phyloP scores from a whole-genome alignment of 805 yeast genomes.

The Suhomyces sp. region DNA sequence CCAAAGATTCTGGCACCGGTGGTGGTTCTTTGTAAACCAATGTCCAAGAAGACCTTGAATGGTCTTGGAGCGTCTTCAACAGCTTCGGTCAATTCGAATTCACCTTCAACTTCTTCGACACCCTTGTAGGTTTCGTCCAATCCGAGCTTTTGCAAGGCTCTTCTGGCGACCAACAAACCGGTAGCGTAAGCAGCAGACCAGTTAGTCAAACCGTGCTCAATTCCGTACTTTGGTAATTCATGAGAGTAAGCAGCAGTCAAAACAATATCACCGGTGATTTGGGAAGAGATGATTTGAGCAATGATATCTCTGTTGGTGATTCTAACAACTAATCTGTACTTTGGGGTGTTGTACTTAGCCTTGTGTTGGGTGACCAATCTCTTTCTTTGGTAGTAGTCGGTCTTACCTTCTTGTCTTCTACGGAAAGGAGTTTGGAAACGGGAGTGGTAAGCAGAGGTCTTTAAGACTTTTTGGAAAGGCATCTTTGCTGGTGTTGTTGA shows the following conservation, averaged over 20 bases:
- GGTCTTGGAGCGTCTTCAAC: slow-evolving; percentile 99
- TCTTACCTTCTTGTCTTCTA: slow-evolving; percentile 99
- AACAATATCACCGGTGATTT: slow-evolving; percentile 95
- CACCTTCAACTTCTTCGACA: slow-evolving; percentile 99
- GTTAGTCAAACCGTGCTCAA: slow-evolving; percentile 98
- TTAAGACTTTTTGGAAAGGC: slow-evolving; percentile 71
- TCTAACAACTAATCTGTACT: slow-evolving; percentile 99
- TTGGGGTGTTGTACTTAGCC: slow-evolving; percentile 99
- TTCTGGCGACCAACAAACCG: slow-evolving; percentile 98
- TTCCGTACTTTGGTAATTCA: slow-evolving; percentile 97
- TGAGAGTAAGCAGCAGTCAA: slow-evolving; percentile 98
- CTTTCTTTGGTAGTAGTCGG: slow-evolving; percentile 99
- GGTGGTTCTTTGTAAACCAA: slow-evolving; percentile 99
- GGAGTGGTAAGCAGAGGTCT: slow-evolving; percentile 94
- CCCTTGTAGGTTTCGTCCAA: slow-evolving; percentile 97
- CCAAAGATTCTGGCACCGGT: slow-evolving; percentile 99
- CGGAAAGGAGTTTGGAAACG: slow-evolving; percentile 99
- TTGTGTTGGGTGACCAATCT: slow-evolving; percentile 99
- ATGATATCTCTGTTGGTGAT: slow-evolving; percentile 99
- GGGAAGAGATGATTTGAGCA: slow-evolving; percentile 95
- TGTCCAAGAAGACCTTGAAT: slow-evolving; percentile 98
- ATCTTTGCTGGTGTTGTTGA: slow-evolving; percentile 39
- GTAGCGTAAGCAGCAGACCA: slow-evolving; percentile 99
- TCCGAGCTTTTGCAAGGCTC: slow-evolving; percentile 96
- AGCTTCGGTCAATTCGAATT: slow-evolving; percentile 96